A percentile compares a stretch with the other conserved stretches of the same genome.
Conservation (phyloP, 192 early-diverging fungal genomes). For the Coemansia sp. region DNA sequence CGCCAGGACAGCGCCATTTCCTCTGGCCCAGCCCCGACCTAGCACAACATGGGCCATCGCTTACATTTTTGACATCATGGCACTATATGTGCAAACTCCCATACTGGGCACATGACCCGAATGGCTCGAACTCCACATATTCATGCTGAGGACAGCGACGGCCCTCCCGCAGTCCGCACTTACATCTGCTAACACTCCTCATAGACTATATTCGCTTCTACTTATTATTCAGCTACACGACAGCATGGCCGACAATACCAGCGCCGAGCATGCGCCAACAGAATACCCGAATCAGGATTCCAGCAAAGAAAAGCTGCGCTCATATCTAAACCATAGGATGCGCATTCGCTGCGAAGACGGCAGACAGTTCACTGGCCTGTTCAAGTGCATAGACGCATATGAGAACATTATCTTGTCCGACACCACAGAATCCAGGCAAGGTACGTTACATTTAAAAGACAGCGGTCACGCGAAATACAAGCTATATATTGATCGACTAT, state of each 20-base stretch:
- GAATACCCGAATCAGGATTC: background rate
- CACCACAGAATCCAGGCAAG: conserved; percentile 32
- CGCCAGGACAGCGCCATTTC: background rate
- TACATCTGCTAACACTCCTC: background rate
- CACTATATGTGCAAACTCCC: background rate
- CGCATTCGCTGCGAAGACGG: conserved; percentile 34
- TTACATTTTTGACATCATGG: too few relatives aligned
- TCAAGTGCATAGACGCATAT: conserved; percentile 42
- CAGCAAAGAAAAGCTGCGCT: conserved; percentile 29
- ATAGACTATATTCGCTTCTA: background rate
- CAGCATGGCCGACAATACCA: background rate
- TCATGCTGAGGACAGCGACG: background rate
- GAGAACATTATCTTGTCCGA: conserved; percentile 46
- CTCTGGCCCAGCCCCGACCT: background rate
- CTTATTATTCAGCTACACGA: background rate
- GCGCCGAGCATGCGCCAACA: background rate
- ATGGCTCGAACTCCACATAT: background rate
- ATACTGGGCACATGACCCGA: background rate
- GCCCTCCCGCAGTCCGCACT: too few relatives aligned
- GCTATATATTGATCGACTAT: background rate
- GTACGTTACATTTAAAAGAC: conserved; percentile 13
- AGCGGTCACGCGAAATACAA: background rate
- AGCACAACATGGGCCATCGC: too few relatives aligned
- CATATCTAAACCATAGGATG: conserved; percentile 47
- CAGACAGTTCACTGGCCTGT: conserved; percentile 35